Evolutionary conservation across 2,329 filamentous ascomycete species (phyloP).

Genomic region (Decorospora gaudefroyi): DNA sequence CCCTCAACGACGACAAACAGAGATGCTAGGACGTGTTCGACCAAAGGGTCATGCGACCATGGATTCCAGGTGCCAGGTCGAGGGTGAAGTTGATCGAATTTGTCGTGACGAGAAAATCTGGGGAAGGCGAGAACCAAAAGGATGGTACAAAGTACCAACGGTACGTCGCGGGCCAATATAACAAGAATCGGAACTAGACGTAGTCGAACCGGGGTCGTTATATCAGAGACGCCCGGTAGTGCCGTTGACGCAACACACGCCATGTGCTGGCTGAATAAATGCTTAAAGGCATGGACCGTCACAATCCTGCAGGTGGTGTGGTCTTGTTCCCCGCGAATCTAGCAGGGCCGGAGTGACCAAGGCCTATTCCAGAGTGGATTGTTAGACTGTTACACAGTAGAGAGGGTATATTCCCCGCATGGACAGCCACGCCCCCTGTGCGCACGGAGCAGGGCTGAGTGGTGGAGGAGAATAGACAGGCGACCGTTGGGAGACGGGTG

Average conservation of each 20-base stretch:
- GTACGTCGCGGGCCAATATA: slow-evolving; percentile 21
- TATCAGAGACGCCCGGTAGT: slow-evolving; percentile 22
- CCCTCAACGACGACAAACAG: slow-evolving; percentile 4
- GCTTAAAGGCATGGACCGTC: slow-evolving; percentile 13
- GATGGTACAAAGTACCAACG: slow-evolving; percentile 15
- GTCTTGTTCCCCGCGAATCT: slow-evolving; percentile 14
- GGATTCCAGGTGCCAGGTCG: slow-evolving; percentile 13
- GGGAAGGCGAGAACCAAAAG: slow-evolving; percentile 12
- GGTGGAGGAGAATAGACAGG: slow-evolving; percentile 20
- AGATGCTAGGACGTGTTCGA: slow-evolving; percentile 3
- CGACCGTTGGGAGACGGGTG: slow-evolving; percentile 35
- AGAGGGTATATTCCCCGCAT: slow-evolving; percentile 40
- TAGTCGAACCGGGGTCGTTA: slow-evolving; percentile 20
- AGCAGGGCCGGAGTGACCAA: slow-evolving; percentile 20
- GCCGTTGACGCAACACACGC: slow-evolving; percentile 14
- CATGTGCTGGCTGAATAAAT: slow-evolving; percentile 29
- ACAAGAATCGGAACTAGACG: slow-evolving; percentile 13
- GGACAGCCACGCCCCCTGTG: slow-evolving; percentile 31
- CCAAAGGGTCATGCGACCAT: slow-evolving; percentile 13
- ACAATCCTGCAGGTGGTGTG: slow-evolving; percentile 15
- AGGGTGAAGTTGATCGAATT: slow-evolving; percentile 13
- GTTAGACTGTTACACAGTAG: no score
- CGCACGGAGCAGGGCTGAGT: slow-evolving; percentile 21
- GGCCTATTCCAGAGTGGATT: slow-evolving; percentile 26
- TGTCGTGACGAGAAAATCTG: slow-evolving; percentile 8